phyloP scores from a whole-genome alignment of 2,329 filamentous ascomycete genomes.

The Trichoderma gracile region DNA sequence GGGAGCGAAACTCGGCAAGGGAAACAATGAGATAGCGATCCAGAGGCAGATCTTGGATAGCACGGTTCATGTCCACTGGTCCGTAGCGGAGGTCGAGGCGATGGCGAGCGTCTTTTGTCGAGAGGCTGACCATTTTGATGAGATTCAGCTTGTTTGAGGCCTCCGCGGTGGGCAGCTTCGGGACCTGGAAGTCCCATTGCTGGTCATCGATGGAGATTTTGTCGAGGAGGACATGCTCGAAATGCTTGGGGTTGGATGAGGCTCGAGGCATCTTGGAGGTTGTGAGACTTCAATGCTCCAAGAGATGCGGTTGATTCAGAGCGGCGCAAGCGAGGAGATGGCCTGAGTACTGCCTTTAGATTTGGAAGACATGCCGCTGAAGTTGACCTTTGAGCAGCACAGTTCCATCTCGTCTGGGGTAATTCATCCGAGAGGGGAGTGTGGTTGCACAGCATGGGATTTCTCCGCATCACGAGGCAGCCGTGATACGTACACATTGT shows the following conservation, averaged over 20 bases:
- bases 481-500: not conserved
- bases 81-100: constrained; percentile 34
- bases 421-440: not conserved
- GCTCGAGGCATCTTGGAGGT: not conserved
- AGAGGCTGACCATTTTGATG: constrained; percentile 23
- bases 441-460: not conserved
- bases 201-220: constrained; percentile 16
- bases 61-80: constrained; percentile 36
- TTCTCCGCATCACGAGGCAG: constrained; percentile 12
- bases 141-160: constrained; percentile 14
- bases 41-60: constrained; percentile 34
- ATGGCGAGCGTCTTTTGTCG: constrained; percentile 28
- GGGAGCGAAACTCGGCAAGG: constrained; percentile 39
- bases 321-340: no score
- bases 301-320: not conserved
- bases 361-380: no score
- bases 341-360: not conserved
- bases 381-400: no score
- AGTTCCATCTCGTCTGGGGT: not conserved
- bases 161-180: constrained; percentile 3
- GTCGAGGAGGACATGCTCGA: constrained; percentile 10
- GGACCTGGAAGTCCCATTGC: constrained; percentile 19
- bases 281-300: not conserved
- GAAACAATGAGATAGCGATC: constrained; percentile 40
- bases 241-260: constrained; percentile 3